Base-by-base conservation (phyloP, 2,329 filamentous ascomycete species). In the Gaeumannomyces sp. region DNA sequence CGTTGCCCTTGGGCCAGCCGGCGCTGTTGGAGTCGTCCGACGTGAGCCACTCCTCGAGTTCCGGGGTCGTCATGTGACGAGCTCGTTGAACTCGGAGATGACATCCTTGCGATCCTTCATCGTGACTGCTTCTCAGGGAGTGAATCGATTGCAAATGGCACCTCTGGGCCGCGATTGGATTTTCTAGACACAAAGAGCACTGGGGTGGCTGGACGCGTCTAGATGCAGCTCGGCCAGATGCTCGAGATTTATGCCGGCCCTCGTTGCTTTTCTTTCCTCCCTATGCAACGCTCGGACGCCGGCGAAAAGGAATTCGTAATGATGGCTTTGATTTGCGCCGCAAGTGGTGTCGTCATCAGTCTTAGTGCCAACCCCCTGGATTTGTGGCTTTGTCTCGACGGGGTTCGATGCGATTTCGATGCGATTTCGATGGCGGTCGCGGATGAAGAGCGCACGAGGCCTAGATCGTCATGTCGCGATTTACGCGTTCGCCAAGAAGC, bases 51-150 rank as follows among this genome's bases (percentile, higher is more conserved):
- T 80, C 77, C 69, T 86, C 80, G 22, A 90, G 79, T 67, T 89
- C 86, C 1, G 78, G 73, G 1, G 85, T 77, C 14, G 79, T 81
- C 86, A 90, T 89, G 73, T 89, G 73, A 89, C 85, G 60, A 88
- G 74, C 56, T 84, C 79, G 67, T 89, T 88, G 78, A 89, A 90
- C 71, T 89, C 86, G 29, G 31, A 38, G 56, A 63, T 45, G 56
- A 64, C 62, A 28, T 59, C 53, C 31, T 59, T 35, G 31, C 50
- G 45, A 10, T 38, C 62, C 56, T 63, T 59, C 62, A 63, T 63
- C 45, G 45, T 50, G 19, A n/a, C 4, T 3, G 45, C 13, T 38
- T 10, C n/a, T n/a, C n/a, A n/a, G n/a, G n/a, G n/a, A n/a, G 35
- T 16, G 2, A 38, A 1, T 16, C 22, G 16, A 8, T 50, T 50